These are phyloP conservation scores for Globisporangium recalcitrans DNA, from an alignment of 352 stramenopile species.

Conservation along the genomic window DNA sequence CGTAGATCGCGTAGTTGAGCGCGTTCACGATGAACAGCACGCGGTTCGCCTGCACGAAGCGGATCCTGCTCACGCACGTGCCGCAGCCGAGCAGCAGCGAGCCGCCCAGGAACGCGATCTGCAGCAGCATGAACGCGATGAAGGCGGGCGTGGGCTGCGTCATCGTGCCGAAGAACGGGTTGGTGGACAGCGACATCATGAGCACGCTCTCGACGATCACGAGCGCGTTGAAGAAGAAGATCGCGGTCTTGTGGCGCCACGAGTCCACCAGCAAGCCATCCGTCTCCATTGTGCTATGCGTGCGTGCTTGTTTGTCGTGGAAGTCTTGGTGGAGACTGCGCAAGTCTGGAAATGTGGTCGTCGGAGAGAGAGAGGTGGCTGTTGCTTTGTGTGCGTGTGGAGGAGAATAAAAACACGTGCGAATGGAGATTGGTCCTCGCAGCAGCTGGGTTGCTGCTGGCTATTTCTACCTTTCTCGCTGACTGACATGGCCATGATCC, in stretches of 20 bases:
- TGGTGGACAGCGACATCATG: slow-evolving; percentile 25
- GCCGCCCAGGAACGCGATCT: slow-evolving; percentile 25
- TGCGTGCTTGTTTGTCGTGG: background rate
- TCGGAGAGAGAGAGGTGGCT: background rate
- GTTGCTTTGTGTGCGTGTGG: too few relatives aligned
- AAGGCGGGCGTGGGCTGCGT: slow-evolving; percentile 21
- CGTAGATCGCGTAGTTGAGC: slow-evolving; percentile 26
- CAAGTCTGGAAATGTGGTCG: background rate
- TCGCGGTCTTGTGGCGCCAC: slow-evolving; percentile 26
- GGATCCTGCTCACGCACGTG: slow-evolving; percentile 23
- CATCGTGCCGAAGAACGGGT: slow-evolving; percentile 33
- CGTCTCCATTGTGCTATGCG: background rate
- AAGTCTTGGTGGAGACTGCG: background rate
- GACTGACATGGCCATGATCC: too few relatives aligned
- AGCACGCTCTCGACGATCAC: slow-evolving; percentile 27
- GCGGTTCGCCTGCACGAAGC: slow-evolving; percentile 22
- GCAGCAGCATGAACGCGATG: slow-evolving; percentile 32
- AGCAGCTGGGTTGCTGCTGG: too few relatives aligned
- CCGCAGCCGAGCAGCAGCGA: slow-evolving; percentile 22
- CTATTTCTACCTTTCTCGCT: too few relatives aligned
- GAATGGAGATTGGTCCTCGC: too few relatives aligned
- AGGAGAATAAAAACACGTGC: too few relatives aligned
- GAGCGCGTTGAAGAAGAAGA: slow-evolving; percentile 27
- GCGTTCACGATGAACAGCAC: slow-evolving; percentile 20
- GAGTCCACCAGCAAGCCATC: slow-evolving; percentile 7